Evolutionary conservation across 768 basidiomycete genomes (phyloP).

Genomic region (Termitomyces sp.): DNA sequence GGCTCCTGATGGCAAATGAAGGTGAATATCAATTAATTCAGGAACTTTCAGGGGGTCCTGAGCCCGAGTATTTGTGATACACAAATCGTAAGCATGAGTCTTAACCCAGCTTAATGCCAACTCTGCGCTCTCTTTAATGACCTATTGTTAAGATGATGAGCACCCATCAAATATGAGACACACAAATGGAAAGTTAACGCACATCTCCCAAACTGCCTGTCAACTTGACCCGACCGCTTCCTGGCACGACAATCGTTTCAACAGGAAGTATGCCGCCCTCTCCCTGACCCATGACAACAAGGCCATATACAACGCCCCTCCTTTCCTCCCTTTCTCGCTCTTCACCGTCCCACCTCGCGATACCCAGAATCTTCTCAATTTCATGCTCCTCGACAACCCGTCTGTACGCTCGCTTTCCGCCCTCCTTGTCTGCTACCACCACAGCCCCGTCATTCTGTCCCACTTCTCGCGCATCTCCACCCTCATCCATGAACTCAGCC

Average conservation of each 20-base stretch:
- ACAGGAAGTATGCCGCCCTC: constrained; percentile 84
- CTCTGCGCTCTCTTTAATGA: constrained; percentile 90
- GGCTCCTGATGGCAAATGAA: constrained; percentile 86
- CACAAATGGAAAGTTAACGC: constrained; percentile 13
- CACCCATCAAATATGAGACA: neutral
- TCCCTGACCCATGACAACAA: constrained; percentile 85
- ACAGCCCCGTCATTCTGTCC: constrained; percentile 16
- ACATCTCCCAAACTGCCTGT: constrained; percentile 85
- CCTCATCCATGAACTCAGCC: constrained; percentile 58
- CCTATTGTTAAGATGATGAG: constrained; percentile 28
- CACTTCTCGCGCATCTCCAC: constrained; percentile 17
- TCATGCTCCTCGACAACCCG: constrained; percentile 60
- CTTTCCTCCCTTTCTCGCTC: constrained; percentile 72
- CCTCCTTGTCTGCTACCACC: constrained; percentile 11
- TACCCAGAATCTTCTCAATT: constrained; percentile 80
- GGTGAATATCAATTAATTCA: constrained; percentile 74
- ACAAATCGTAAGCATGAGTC: constrained; percentile 73
- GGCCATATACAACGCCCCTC: constrained; percentile 76
- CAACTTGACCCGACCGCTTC: constrained; percentile 64
- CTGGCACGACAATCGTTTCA: constrained; percentile 78
- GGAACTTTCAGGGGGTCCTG: constrained; percentile 75
- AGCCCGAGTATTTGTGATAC: constrained; percentile 63
- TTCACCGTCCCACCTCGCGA: constrained; percentile 75
- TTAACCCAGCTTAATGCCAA: constrained; percentile 93
- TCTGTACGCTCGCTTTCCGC: constrained; percentile 41